These are phyloP conservation scores for Phytophthora ohioensis DNA, from an alignment of 352 stramenopile genomes.

Conservation along the genomic window DNA sequence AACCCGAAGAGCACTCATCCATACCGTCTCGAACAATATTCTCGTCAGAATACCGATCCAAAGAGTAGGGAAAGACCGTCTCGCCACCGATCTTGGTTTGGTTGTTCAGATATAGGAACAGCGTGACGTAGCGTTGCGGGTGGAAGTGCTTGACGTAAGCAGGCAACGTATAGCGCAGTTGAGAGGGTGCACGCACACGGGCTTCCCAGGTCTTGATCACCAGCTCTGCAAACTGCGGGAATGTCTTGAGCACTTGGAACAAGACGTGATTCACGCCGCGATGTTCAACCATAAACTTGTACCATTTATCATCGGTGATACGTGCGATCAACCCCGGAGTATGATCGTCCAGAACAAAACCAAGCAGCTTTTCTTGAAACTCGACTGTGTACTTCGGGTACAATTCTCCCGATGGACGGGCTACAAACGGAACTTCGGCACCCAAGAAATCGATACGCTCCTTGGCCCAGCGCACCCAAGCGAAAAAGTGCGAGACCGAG, in stretches of 20 bases:
- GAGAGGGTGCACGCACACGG: slow-evolving; percentile 38
- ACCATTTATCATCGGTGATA: slow-evolving; percentile 75
- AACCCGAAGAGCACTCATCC: slow-evolving; percentile 78
- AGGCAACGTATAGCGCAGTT: slow-evolving; percentile 67
- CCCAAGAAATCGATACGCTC: slow-evolving; percentile 74
- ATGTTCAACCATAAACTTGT: slow-evolving; percentile 74
- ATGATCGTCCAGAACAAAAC: slow-evolving; percentile 71
- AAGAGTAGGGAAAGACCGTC: slow-evolving; percentile 95
- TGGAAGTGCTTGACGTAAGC: slow-evolving; percentile 79
- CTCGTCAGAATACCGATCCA: slow-evolving; percentile 76
- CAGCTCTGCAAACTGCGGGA: slow-evolving; percentile 65
- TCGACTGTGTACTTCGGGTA: slow-evolving; percentile 73
- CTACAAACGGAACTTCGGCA: slow-evolving; percentile 47
- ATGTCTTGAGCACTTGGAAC: slow-evolving; percentile 66
- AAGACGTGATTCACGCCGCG: slow-evolving; percentile 64
- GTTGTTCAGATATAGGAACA: slow-evolving; percentile 98
- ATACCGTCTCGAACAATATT: slow-evolving; percentile 78
- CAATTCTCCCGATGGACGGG: slow-evolving; percentile 50
- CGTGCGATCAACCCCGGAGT: slow-evolving; percentile 52
- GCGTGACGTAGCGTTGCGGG: slow-evolving; percentile 95
- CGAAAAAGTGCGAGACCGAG: slow-evolving; percentile 77
- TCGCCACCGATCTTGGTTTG: slow-evolving; percentile 95
- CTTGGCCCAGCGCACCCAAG: slow-evolving; percentile 86
- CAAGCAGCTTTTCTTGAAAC: slow-evolving; percentile 67
- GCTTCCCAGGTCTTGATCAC: slow-evolving; percentile 77